Conservation (phyloP, 805 yeast species). For the Ogataea siamensis region DNA sequence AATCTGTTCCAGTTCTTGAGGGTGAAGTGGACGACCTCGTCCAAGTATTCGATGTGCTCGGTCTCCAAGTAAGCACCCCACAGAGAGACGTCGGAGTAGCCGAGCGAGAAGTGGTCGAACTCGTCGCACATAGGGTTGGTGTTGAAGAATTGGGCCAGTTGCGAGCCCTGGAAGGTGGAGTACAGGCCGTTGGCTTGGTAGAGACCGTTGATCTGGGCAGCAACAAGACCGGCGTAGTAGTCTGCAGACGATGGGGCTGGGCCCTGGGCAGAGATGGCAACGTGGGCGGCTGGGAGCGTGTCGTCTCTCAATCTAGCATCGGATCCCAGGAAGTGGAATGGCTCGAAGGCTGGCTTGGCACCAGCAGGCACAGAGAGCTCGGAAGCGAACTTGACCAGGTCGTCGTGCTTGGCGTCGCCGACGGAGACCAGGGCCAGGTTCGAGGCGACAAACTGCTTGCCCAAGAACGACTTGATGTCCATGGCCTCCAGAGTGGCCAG, state of each 20-base stretch:
- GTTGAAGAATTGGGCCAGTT: slow-evolving; percentile 64
- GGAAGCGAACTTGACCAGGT: slow-evolving; percentile 65
- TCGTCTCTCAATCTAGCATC: slow-evolving; percentile 88
- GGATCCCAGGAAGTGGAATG: slow-evolving; percentile 76
- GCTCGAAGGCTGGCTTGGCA: slow-evolving; percentile 43
- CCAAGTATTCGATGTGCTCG: slow-evolving; percentile 57
- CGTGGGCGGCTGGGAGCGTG: slow-evolving; percentile 76
- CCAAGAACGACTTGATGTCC: slow-evolving; percentile 58
- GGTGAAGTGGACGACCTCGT: slow-evolving; percentile 77
- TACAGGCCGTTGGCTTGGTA: slow-evolving; percentile 51
- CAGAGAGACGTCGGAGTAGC: slow-evolving; percentile 76
- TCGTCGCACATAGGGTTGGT: slow-evolving; percentile 73
- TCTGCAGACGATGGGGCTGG: slow-evolving; percentile 62
- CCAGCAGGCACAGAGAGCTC: slow-evolving; percentile 50
- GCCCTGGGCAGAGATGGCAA: slow-evolving; percentile 73
- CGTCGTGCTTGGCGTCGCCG: slow-evolving; percentile 70
- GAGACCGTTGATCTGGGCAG: slow-evolving; percentile 60
- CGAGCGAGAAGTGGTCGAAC: slow-evolving; percentile 67
- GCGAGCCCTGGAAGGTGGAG: slow-evolving; percentile 61
- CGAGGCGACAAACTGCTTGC: slow-evolving; percentile 55
- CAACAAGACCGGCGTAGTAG: slow-evolving; percentile 70
- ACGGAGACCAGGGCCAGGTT: slow-evolving; percentile 66
- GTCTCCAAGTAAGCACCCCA: slow-evolving; percentile 79
- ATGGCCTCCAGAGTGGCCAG: slow-evolving; percentile 52
- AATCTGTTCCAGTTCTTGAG: slow-evolving; percentile 87